Conservation (phyloP, 371 early-diverging fungal genomes). For the Haplosporangium sp. region DNA sequence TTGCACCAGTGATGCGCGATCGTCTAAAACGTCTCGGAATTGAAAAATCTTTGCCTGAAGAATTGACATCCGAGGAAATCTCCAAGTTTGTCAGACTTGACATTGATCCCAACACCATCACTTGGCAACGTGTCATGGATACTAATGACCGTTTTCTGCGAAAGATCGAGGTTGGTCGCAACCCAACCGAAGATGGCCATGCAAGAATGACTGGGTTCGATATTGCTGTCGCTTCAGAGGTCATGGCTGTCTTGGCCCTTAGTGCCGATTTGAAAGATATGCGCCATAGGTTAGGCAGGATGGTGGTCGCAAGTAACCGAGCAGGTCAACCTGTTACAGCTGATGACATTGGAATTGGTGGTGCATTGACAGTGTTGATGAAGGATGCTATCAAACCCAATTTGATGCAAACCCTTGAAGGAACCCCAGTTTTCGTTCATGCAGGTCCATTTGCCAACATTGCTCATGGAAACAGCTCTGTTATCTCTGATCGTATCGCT, state of each 20-base stretch:
- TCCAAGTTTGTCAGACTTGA: constrained; percentile 88
- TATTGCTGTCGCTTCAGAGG: constrained; percentile 97
- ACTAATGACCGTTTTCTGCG: constrained; percentile 96
- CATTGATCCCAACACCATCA: constrained; percentile 91
- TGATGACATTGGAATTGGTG: constrained; percentile 95
- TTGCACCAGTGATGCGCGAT: constrained; percentile 88
- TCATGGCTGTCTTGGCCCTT: constrained; percentile 97
- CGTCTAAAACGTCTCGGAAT: constrained; percentile 90
- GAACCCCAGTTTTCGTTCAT: constrained; percentile 98
- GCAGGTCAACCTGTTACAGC: constrained; percentile 89
- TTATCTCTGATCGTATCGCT: constrained; percentile 94
- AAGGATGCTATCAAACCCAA: constrained; percentile 98
- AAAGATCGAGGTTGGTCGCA: constrained; percentile 89
- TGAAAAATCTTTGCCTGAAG: constrained; percentile 78
- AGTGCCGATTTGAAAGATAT: constrained; percentile 90
- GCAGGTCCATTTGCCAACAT: constrained; percentile 99
- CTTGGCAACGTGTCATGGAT: constrained; percentile 96
- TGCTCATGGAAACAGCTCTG: constrained; percentile 96
- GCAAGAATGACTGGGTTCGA: constrained; percentile 94
- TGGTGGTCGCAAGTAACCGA: constrained; percentile 93
- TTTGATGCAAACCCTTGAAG: constrained; percentile 98
- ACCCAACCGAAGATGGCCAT: constrained; percentile 87
- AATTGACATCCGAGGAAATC: constrained; percentile 85
- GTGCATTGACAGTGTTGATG: constrained; percentile 96
- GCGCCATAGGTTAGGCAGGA: constrained; percentile 91